Evolutionary conservation across 2,329 filamentous ascomycete species (phyloP), one percentile per base, ranked within the genome.

Genomic region (Pseudocercospora eumusae): DNA sequence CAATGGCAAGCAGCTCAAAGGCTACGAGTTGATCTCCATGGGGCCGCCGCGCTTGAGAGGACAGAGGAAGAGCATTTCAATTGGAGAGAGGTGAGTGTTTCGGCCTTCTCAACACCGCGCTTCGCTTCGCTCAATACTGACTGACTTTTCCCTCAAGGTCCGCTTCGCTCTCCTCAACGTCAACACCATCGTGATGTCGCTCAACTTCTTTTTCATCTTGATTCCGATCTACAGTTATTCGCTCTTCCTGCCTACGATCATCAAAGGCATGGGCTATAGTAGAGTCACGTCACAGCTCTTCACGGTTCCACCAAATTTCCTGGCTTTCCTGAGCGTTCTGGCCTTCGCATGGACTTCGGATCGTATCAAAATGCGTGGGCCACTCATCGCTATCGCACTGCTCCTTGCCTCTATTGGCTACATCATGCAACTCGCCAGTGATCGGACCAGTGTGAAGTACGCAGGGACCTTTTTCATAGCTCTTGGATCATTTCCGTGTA

Each of bases 221-320:
- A 64, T 73, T 6, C 72, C 73, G 5, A 75, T 78, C 61, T 78
- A 78, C 74, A 79, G 70, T 61, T 82, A 71, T 71, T 79, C 71
- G 61, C 72, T 81, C n/a, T 81, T 81, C 69, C 71, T 81, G 1
- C 79, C 79, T 0, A 76, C 76, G 31, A 81, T 81, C 67, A 78
- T 81, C 65, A 70, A 70, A 7, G 75, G 73, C 3, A 71, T 81
- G 28, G 77, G 77, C 3, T 80, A 80, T 66, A 74, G 65, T 27
- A 71, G 73, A 2, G 75, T 79, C 13, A 75, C 71, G 15, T 75
- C 76, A 1, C 75, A 78, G 61, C 73, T 77, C n/a, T 68, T 77
- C 54, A 77, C 75, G 11, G 75, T 76, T 0, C 75, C 75, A 8
- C 75, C 75, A 1, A 76, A 76, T 68, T 72, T 75, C 59, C 57